Base-by-base conservation (phyloP, 108 stramenopile genomes). In the Discostella pseudostelligera region DNA sequence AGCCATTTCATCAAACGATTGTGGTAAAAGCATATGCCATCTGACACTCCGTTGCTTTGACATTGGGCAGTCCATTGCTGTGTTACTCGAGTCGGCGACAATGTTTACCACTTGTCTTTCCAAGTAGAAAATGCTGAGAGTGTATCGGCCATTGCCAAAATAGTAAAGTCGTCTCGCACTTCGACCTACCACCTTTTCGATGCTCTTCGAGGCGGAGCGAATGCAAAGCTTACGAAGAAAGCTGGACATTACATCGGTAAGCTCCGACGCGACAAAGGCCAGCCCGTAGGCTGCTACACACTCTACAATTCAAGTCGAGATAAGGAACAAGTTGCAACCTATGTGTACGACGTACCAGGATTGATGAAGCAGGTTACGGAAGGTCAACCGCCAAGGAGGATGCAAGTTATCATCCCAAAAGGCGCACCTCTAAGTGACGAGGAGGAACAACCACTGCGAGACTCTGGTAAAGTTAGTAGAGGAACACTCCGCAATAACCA, bases 181-280 rank as follows among this genome's bases (percentile, higher is more conserved):
- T 67, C 79, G 8, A 87, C 87, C 69, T 87, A 85, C 57, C 82
- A 84, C 55, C 48, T 89, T 46, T 89, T 86, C 48, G 86, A 89
- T 73, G 84, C 85, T 62, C 37, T 70, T 22, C 60, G 87, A 7
- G 87, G 79, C 22, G 82, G 78, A 0, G 67, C 50, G 50, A 56
- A 59, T 43, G 47, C 66, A 43, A 82, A 84, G 19, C 69, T 89
- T 9, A 60, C 78, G 7, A 89, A 89, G 62, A 90, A 88, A 56
- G 51, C 69, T 0, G 85, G 87, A 3, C 84, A 88, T 39, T 88
- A 87, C 78, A 63, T 88, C 12, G 87, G 89, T 1, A 88, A 90
- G 42, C 67, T 88, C 11, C 56, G 82, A 19, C 71, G 61, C 3
- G 66, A 78, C 11, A 63, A 67, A 22, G 82, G 60, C 45, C 72